A percentile compares a stretch with the other conserved stretches of the same genome.
These are phyloP conservation scores for Colletotrichum simmondsii DNA, from an alignment of 2,329 filamentous ascomycete species.

Conservation along the genomic window DNA sequence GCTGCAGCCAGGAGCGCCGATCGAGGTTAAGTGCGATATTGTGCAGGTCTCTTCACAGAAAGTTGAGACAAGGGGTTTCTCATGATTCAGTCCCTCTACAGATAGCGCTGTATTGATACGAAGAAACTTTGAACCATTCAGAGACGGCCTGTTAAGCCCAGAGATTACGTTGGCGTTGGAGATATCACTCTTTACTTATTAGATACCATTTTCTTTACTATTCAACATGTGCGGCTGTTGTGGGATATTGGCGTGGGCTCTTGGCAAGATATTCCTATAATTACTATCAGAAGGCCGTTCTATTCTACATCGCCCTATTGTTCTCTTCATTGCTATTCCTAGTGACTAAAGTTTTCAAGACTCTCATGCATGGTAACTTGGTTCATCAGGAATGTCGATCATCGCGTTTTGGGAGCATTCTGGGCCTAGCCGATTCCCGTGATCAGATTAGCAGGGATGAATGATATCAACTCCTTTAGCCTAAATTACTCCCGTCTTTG, in stretches of 20 bases:
- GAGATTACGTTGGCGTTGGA: background rate
- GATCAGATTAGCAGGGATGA: background rate
- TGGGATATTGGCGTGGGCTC: background rate
- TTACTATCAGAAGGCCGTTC: background rate
- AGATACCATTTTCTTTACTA: background rate
- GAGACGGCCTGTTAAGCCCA: background rate
- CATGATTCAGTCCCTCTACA: background rate
- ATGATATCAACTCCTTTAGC: background rate
- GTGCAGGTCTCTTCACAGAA: constrained; percentile 14
- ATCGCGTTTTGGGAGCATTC: background rate
- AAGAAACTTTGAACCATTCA: background rate
- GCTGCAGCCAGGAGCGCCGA: background rate
- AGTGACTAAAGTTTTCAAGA: background rate
- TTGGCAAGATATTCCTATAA: background rate
- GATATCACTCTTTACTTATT: background rate
- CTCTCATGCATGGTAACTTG: no score
- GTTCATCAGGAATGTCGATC: background rate
- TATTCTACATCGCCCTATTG: background rate
- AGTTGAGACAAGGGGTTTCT: background rate
- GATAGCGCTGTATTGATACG: background rate
- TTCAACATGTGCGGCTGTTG: background rate
- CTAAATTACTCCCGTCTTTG: background rate
- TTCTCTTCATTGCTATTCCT: background rate
- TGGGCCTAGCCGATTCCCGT: no score
- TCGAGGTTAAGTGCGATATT: constrained; percentile 20